Base-by-base conservation (phyloP, 2,329 filamentous ascomycete genomes). In the Beauveria scarabaeidicola region DNA sequence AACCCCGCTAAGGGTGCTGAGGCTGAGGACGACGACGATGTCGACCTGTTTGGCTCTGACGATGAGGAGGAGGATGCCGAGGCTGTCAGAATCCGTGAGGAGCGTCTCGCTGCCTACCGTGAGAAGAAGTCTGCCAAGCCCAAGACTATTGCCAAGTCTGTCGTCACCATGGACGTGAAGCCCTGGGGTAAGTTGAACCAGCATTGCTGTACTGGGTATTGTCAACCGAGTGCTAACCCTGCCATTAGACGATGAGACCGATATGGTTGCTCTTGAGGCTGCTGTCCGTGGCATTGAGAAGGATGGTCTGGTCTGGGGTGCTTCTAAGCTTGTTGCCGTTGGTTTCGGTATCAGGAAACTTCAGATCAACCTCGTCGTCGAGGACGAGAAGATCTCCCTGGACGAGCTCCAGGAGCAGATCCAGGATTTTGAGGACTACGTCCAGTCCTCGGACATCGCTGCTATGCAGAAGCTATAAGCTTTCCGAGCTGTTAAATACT, bases 271-370 rank as follows among this genome's bases (percentile, higher is more conserved):
- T 69, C 81, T 99, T 62, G 91, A 96, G 81, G 81, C 77, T 36
- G 80, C 87, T 65, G 92, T 97, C 68, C 89, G 91, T 70, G 77
- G 80, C 66, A 93, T 97, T 68, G 85, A 93, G 78, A 86, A 89
- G 83, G 93, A 97, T 53, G 94, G 94, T 79, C 90, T 99, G 64
- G 87, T 95, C 65, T 99, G 94, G 94, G 93, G 93, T 86, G 86
- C 82, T 66, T 92, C 89, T 75, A 90, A 94, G 83, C 81, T 96
- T 66, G 87, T 96, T 56, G 76, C 92, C 66, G 87, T 99, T 70
- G 93, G 92, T 72, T 99, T 90, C 83, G 94, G 94, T 83, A 95
- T 99, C 83, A 94, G 90, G 84, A 97, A 97, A 86, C 87, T 99
- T 65, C 93, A 97, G 85, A 96, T 99, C 82, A 97, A 90, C 87